These are phyloP conservation scores for Penicillium cataractarum DNA, from an alignment of 495 filamentous ascomycete genomes.

Conservation along the genomic window DNA sequence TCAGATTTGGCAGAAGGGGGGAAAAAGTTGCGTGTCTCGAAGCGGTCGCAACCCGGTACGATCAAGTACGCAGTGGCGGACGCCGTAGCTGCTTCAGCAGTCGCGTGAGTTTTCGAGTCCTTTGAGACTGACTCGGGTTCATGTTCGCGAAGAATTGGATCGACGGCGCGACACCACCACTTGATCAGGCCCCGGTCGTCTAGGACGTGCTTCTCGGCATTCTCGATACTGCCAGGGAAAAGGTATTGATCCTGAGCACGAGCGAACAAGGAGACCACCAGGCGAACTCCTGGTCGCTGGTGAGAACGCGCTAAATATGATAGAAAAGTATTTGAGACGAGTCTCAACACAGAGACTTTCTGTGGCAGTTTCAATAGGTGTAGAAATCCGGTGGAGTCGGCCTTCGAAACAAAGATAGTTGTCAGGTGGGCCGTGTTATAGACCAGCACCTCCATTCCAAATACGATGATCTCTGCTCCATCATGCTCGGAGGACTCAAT, in stretches of 20 bases:
- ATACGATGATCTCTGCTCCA: slow-evolving; percentile 56
- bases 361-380: slow-evolving; percentile 63
- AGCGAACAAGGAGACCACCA: slow-evolving; percentile 90
- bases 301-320: slow-evolving; percentile 69
- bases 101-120: slow-evolving; percentile 46
- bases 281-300: slow-evolving; percentile 66
- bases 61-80: slow-evolving; percentile 73
- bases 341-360: slow-evolving; percentile 71
- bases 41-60: slow-evolving; percentile 79
- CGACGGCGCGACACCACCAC: slow-evolving; percentile 92
- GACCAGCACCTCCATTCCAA: slow-evolving; percentile 66
- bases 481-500: slow-evolving; percentile 47
- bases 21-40: slow-evolving; percentile 70
- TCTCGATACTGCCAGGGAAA: slow-evolving; percentile 88
- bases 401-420: slow-evolving; percentile 93
- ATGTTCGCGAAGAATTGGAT: slow-evolving; percentile 65
- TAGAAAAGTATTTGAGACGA: slow-evolving; percentile 75
- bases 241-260: slow-evolving; percentile 92
- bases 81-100: slow-evolving; percentile 39
- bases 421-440: slow-evolving; percentile 77
- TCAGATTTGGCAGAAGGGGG: slow-evolving; percentile 48
- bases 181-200: slow-evolving; percentile 86
- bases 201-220: slow-evolving; percentile 85
- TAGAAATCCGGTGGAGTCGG: slow-evolving; percentile 91
- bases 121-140: slow-evolving; percentile 45